Base-by-base conservation (phyloP, 345 rosid species). In the Arabidopsis arenosa region DNA sequence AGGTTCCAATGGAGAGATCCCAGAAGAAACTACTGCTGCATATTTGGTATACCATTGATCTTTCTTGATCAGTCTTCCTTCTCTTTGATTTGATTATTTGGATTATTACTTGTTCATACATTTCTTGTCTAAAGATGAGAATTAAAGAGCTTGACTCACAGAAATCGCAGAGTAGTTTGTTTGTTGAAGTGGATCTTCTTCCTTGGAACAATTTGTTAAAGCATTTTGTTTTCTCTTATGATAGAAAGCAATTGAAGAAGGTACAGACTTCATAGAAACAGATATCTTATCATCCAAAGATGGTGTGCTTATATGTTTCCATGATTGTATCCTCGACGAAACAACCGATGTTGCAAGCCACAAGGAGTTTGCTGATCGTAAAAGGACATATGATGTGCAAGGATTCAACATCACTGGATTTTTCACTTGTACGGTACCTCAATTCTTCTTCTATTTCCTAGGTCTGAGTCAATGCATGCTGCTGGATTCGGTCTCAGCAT, bases 201-300 rank as follows among this genome's bases (percentile, higher is more conserved):
- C n/a, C 41, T 4, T 41, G 26, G 14, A 32, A 51, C 12, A 21
- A 21, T 75, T 23, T 76, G 51, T 8, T 54, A 9, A 52, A 53
- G 15, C 5, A 35, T 13, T 13, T 9, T 9, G 0, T 1, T 14
- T 2, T 63, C 0, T 32, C 39, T 75, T 65, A 64, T 85, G 76
- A 66, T 75, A 90, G 99, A 95, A 87, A 84, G 99, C 98, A 55
- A 90, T 95, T 69, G 93, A 90, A 80, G 99, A 95, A 65, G 99
- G 97, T 53, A 74, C 99, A 74, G 97, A 92, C 80, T 95, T 92
- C 77, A 95, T 92, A 60, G 99, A 95, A 84, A 84, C 93, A 23
- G 97, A 95, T 83, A 88, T 92, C 53, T 74, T 90, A 26, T 77
- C 97, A 70, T 82, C 97, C 62, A 95, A 89, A 83, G 99, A 92